Evolutionary conservation across 345 rosid genomes (phyloP).

Genomic region (Citrus australasica): DNA sequence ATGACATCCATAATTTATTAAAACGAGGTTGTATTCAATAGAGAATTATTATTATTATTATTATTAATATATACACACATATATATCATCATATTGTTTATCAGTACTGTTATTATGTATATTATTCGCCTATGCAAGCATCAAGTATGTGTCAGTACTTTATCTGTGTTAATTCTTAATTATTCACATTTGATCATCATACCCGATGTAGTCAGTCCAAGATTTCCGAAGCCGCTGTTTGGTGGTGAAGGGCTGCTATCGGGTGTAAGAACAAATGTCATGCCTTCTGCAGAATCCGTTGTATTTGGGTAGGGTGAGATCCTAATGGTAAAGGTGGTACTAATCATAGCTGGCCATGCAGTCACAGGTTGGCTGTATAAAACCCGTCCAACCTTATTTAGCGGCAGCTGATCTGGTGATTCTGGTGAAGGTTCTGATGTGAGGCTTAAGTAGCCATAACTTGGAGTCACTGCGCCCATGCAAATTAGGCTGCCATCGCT

Average conservation of each 20-base stretch:
- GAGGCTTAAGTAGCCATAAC: conserved; percentile 24
- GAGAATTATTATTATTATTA: too few relatives aligned
- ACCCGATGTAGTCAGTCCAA: conserved; percentile 11
- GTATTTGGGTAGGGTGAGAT: conserved; percentile 12
- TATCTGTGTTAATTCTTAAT: too few relatives aligned
- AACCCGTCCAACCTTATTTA: conserved; percentile 18
- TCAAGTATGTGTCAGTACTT: too few relatives aligned
- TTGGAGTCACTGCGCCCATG: conserved; percentile 16
- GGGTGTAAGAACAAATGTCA: conserved; percentile 31
- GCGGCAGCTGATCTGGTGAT: not conserved
- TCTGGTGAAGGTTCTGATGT: conserved; percentile 15
- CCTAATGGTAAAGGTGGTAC: conserved; percentile 31
- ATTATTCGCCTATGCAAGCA: not conserved
- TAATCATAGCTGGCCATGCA: conserved; percentile 34
- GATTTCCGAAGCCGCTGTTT: not conserved
- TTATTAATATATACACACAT: too few relatives aligned
- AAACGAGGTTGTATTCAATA: too few relatives aligned
- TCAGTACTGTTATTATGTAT: too few relatives aligned
- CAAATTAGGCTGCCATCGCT: conserved; percentile 22
- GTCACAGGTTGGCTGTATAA: conserved; percentile 19
- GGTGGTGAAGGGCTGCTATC: conserved; percentile 18
- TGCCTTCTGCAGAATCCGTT: conserved; percentile 21
- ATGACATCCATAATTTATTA: too few relatives aligned
- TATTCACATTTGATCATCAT: too few relatives aligned
- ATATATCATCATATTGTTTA: too few relatives aligned